A percentile compares a stretch with the other conserved stretches of the same genome.
These are phyloP conservation scores for Psilocybe azurescens DNA, from an alignment of 768 basidiomycete genomes.

Conservation along the genomic window DNA sequence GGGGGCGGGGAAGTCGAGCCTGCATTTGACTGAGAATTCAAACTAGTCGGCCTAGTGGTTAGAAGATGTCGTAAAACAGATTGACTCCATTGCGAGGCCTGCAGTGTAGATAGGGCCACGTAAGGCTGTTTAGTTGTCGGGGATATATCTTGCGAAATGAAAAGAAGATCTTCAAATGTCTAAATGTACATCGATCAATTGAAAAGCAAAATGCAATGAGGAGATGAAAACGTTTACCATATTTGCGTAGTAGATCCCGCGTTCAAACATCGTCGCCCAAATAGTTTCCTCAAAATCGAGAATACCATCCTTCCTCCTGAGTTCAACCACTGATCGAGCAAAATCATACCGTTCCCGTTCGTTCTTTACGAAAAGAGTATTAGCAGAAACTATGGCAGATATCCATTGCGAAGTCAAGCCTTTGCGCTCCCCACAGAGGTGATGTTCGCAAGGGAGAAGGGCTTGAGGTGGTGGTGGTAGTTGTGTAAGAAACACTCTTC, in stretches of 20 bases:
- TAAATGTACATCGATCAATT: slow-evolving; percentile 34
- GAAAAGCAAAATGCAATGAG: not conserved
- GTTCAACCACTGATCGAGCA: slow-evolving; percentile 75
- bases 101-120: slow-evolving; percentile 69
- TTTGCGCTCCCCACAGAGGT: slow-evolving; percentile 72
- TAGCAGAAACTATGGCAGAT: slow-evolving; percentile 73
- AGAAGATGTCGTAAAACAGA: slow-evolving; percentile 69
- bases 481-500: slow-evolving; percentile 23
- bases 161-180: slow-evolving; percentile 81
- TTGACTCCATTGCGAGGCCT: slow-evolving; percentile 82
- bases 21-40: slow-evolving; percentile 37
- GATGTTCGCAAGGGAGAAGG: slow-evolving; percentile 74
- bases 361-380: slow-evolving; percentile 78
- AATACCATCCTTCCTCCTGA: slow-evolving; percentile 63
- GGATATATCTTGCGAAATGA: slow-evolving; percentile 77
- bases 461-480: slow-evolving; percentile 15
- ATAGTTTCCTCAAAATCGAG: slow-evolving; percentile 69
- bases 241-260: slow-evolving; percentile 85
- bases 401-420: slow-evolving; percentile 80
- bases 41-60: slow-evolving; percentile 42
- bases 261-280: slow-evolving; percentile 72
- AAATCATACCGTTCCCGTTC: slow-evolving; percentile 85
- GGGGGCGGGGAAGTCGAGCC: slow-evolving; percentile 36
- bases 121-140: slow-evolving; percentile 71
- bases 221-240: slow-evolving; percentile 58